Evolutionary conservation across 2,329 filamentous ascomycete species (phyloP).

Genomic region (Apiospora arundinis): DNA sequence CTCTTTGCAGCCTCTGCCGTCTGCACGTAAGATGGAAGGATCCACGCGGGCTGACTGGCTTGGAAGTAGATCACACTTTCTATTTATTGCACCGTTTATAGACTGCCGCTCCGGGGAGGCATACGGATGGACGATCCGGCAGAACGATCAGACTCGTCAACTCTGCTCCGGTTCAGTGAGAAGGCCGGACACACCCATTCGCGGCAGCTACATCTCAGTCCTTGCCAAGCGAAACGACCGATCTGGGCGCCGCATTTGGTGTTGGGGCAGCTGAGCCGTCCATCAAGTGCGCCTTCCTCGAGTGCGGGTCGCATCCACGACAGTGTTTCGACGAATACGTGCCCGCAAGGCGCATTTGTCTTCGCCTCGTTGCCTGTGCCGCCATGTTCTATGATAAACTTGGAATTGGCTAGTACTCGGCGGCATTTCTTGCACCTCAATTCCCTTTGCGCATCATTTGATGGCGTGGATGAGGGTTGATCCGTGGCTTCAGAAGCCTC

Average conservation of each 20-base stretch:
- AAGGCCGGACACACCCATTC: conserved; percentile 93
- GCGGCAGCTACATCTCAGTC: conserved; percentile 88
- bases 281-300: conserved; percentile 80
- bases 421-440: conserved; percentile 93
- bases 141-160: conserved; percentile 67
- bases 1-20: conserved; percentile 19
- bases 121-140: conserved; percentile 58
- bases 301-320: conserved; percentile 93
- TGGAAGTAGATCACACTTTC: conserved; percentile 11
- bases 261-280: conserved; percentile 83
- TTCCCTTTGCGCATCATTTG: conserved; percentile 53
- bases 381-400: conserved; percentile 72
- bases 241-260: conserved; percentile 79
- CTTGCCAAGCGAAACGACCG: conserved; percentile 95
- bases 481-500: conserved; percentile 61
- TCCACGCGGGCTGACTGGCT: not conserved
- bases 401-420: conserved; percentile 60
- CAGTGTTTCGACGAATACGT: conserved; percentile 89
- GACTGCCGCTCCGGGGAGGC: conserved; percentile 51
- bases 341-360: conserved; percentile 64
- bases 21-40: conserved; percentile 17
- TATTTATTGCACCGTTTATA: conserved; percentile 35
- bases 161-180: conserved; percentile 79
- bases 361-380: conserved; percentile 34
- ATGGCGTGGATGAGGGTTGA: conserved; percentile 30